Evolutionary conservation across 306 rosid genomes (phyloP).

Genomic region (Aeschynomene evenia): DNA sequence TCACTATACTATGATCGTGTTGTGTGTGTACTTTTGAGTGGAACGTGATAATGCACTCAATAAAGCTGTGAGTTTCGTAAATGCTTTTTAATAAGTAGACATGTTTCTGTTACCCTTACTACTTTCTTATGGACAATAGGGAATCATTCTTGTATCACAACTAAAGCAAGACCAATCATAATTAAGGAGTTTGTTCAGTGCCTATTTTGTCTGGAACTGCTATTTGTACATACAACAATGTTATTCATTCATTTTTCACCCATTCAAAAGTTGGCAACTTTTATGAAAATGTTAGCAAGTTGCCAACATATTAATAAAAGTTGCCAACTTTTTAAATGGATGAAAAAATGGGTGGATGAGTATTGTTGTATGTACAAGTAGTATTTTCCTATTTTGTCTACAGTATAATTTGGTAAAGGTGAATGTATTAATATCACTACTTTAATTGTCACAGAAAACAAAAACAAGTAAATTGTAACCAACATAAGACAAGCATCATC

Average conservation of each 20-base stretch:
- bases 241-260: no score
- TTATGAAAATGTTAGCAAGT: no score
- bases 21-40: slow-evolving; percentile 29
- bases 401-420: not conserved
- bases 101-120: slow-evolving; percentile 26
- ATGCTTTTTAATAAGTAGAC: slow-evolving; percentile 22
- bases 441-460: not conserved
- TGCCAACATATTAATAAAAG: no score
- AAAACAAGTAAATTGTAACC: slow-evolving; percentile 2
- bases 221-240: no score
- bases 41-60: slow-evolving; percentile 16
- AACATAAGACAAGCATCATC: not conserved
- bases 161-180: slow-evolving; percentile 4
- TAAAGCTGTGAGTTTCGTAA: slow-evolving; percentile 39
- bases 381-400: no score
- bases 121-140: slow-evolving; percentile 21
- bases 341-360: no score
- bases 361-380: no score
- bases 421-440: slow-evolving; percentile 4
- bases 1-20: slow-evolving; percentile 37
- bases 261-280: no score
- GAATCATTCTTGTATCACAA: slow-evolving; percentile 4
- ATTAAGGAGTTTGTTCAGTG: not conserved
- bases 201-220: not conserved
- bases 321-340: no score